A percentile compares a stretch with the other conserved stretches of the same genome.
Conservation (phyloP, 306 rosid species). For the Dalbergia cultrata region DNA sequence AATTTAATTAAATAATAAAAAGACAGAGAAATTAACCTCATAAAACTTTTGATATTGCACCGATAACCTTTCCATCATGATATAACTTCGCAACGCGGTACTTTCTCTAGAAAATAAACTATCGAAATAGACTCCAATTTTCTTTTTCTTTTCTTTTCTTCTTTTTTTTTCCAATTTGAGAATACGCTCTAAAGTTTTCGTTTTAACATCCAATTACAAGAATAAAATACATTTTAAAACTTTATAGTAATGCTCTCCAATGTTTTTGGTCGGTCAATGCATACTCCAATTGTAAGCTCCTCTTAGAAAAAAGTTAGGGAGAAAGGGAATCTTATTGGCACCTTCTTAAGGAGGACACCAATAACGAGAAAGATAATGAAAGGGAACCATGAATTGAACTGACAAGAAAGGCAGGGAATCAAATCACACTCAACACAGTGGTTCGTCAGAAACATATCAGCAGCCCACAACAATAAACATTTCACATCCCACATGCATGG, state of each 20-base stretch:
- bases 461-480: slow-evolving; percentile 26
- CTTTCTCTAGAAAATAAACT: too few relatives aligned
- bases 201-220: too few relatives aligned
- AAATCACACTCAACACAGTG: slow-evolving; percentile 43
- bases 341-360: not conserved
- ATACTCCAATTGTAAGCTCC: not conserved
- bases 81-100: too few relatives aligned
- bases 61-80: too few relatives aligned
- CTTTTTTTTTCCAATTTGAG: too few relatives aligned
- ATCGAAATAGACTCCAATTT: too few relatives aligned
- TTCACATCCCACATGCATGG: slow-evolving; percentile 48
- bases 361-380: not conserved
- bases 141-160: too few relatives aligned
- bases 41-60: too few relatives aligned
- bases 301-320: not conserved
- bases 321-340: not conserved
- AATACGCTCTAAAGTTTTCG: too few relatives aligned
- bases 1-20: too few relatives aligned
- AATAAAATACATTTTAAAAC: too few relatives aligned
- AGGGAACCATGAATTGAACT: not conserved
- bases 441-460: slow-evolving; percentile 31
- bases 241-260: not conserved
- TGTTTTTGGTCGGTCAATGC: not conserved
- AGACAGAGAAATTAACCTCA: too few relatives aligned
- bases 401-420: slow-evolving; percentile 19